Evolutionary conservation across 1,284 basidiomycete genomes (phyloP), one percentile per base, ranked within the genome.

Genomic region (Tilletia caries): DNA sequence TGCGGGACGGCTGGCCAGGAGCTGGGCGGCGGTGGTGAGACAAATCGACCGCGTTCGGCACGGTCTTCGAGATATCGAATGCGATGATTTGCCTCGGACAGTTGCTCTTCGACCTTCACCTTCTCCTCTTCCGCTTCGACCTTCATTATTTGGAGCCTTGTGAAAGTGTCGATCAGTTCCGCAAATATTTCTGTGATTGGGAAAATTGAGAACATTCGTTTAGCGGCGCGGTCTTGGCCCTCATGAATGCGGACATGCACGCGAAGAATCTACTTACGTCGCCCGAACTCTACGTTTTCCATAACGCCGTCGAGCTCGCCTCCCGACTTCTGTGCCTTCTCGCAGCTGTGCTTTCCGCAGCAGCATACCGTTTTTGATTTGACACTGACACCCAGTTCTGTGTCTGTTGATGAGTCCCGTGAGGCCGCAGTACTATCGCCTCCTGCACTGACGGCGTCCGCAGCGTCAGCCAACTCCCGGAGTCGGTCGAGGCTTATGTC

Each of bases 401-500:
- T 33, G 32, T 33, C 29, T 33, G 33, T 23, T 3, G 58, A 62
- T 20, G 32, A 10, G 29, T 25, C 15, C 58, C 8, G 10, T 18
- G 48, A 50, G 20, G 20, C 48, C 12, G 20, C 48, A 18, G 12
- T 50, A 25, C 12, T 50, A 18, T 50, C 37, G 37, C 18, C 32
- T 58, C 23, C 6, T 23, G 29, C 32, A 29, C n/a, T 62, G 15
- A 8, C 15, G n/a, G 32, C 6, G 33, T 62, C 48, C 20, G 58
- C 58, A 34, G 58, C 58, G 32, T 62, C 58, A 15, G 58, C 58
- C 10, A 29, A 27, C 3, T 27, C 58, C 32, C 58, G 27, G 13
- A 62, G 58, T 34, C 58, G 12, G 33, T 62, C 58, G 18, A 62
- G 58, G 32, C 58, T 62, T 27, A 62, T 29, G 2, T 62, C 58